Conservation (phyloP, 1,284 basidiomycete genomes). For the Ganoderma lingzhi region DNA sequence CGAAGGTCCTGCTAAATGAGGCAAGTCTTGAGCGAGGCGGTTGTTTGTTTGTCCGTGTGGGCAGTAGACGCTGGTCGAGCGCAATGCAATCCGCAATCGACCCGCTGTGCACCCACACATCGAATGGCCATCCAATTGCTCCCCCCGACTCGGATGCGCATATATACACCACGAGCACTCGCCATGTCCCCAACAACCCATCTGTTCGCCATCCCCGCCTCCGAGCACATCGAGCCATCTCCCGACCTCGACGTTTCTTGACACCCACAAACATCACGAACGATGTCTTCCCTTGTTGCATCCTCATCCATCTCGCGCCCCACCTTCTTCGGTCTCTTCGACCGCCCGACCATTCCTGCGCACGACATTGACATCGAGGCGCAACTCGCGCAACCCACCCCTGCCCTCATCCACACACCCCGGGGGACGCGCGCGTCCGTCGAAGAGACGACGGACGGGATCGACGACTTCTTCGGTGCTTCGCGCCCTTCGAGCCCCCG, state of each 20-base stretch:
- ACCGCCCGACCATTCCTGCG: conserved; percentile 23
- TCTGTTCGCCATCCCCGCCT: conserved; percentile 8
- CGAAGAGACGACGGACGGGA: conserved; percentile 29
- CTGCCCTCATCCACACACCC: conserved; percentile 18
- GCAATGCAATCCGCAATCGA: not conserved
- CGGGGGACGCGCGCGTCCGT: conserved; percentile 21
- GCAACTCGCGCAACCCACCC: conserved; percentile 15
- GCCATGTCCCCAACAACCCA: conserved; percentile 19
- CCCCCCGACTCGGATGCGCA: not conserved
- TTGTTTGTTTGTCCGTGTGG: conserved; percentile 10
- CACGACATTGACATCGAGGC: conserved; percentile 22
- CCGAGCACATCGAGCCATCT: not conserved
- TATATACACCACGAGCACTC: conserved; percentile 16
- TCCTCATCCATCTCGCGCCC: conserved; percentile 22
- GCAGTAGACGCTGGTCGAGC: not conserved
- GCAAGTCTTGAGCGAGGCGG: not conserved
- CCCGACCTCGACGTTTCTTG: conserved; percentile 9
- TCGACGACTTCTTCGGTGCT: conserved; percentile 44
- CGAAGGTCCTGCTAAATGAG: not conserved
- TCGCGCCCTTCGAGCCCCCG: conserved; percentile 22
- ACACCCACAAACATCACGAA: not conserved
- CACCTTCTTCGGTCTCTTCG: conserved; percentile 30
- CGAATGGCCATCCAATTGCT: conserved; percentile 21
- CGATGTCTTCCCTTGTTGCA: conserved; percentile 22
- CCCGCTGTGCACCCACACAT: not conserved